Conservation (phyloP, 257 asterid genomes). For the Avicennia marina region DNA sequence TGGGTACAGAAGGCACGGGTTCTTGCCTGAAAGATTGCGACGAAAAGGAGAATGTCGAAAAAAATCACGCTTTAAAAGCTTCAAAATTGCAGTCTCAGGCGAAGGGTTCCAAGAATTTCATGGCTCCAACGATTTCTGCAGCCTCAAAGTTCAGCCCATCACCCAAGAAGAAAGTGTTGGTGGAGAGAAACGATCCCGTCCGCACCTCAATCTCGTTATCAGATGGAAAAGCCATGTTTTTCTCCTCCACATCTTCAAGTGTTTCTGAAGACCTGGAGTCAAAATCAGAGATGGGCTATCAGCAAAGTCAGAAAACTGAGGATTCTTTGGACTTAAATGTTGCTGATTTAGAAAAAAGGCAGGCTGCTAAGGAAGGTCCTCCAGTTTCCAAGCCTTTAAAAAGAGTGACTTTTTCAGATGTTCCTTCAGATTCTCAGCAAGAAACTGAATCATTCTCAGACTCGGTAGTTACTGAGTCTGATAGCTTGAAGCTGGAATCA, state of each 20-base stretch:
- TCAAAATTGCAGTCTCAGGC: slow-evolving; percentile 45
- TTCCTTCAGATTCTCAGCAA: slow-evolving; percentile 25
- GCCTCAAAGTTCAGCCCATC: slow-evolving; percentile 87
- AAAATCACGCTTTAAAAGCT: slow-evolving; percentile 25
- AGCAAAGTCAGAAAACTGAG: slow-evolving; percentile 15
- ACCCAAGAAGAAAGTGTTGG: slow-evolving; percentile 73
- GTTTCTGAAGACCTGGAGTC: slow-evolving; percentile 21
- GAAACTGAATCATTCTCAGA: slow-evolving; percentile 29
- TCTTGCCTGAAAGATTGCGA: slow-evolving; percentile 24
- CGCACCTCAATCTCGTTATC: slow-evolving; percentile 65
- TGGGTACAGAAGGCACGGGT: slow-evolving; percentile 24
- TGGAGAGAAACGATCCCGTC: slow-evolving; percentile 72
- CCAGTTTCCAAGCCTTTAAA: slow-evolving; percentile 37
- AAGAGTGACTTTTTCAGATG: slow-evolving; percentile 49
- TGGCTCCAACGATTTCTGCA: slow-evolving; percentile 94
- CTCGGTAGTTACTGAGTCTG: slow-evolving; percentile 26
- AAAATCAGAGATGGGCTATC: slow-evolving; percentile 20
- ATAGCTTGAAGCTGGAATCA: slow-evolving; percentile 21
- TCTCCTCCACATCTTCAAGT: slow-evolving; percentile 30
- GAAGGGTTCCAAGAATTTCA: slow-evolving; percentile 65
- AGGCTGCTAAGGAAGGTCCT: slow-evolving; percentile 29
- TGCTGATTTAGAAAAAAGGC: slow-evolving; percentile 16
- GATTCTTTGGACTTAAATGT: slow-evolving; percentile 5
- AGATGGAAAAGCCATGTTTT: slow-evolving; percentile 73
- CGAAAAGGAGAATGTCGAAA: slow-evolving; percentile 71